Conservation (phyloP, 164 flowering plant species). For the Cinnamomum micranthum region DNA sequence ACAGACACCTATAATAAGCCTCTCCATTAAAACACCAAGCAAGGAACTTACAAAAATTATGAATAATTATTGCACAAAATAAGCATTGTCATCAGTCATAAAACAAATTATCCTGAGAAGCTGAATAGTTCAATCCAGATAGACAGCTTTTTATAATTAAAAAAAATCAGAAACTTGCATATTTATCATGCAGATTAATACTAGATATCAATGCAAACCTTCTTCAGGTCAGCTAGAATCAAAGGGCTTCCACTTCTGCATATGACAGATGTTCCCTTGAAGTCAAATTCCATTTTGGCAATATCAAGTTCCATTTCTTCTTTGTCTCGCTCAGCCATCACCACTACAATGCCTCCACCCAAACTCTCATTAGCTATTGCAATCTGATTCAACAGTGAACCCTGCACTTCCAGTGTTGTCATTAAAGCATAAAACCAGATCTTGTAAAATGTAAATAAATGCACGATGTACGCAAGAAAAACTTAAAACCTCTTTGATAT, state of each 20-base stretch:
- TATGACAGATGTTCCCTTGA: conserved; percentile 75
- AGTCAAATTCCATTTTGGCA: conserved; percentile 80
- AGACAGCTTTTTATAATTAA: neutral
- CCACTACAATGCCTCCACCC: conserved; percentile 76
- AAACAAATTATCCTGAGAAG: neutral
- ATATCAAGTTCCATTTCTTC: conserved; percentile 91
- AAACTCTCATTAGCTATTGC: conserved; percentile 79
- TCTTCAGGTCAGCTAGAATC: conserved; percentile 75
- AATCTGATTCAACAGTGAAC: conserved; percentile 76
- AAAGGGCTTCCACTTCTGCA: conserved; percentile 86
- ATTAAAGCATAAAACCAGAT: neutral
- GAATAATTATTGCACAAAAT: neutral
- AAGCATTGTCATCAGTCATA: neutral
- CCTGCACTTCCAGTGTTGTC: conserved; percentile 29
- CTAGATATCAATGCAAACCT: conserved; percentile 32
- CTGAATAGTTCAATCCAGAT: neutral
- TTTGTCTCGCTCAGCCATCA: conserved; percentile 83
- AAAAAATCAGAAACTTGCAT: neutral
- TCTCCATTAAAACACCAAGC: neutral
- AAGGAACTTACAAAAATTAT: neutral
- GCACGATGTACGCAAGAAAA: neutral
- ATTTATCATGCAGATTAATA: neutral
- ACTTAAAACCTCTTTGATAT: neutral
- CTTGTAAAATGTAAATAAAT: neutral
- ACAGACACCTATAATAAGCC: conserved; percentile 58